phyloP scores from a whole-genome alignment of 116 monocot species.

The Zostera marina region DNA sequence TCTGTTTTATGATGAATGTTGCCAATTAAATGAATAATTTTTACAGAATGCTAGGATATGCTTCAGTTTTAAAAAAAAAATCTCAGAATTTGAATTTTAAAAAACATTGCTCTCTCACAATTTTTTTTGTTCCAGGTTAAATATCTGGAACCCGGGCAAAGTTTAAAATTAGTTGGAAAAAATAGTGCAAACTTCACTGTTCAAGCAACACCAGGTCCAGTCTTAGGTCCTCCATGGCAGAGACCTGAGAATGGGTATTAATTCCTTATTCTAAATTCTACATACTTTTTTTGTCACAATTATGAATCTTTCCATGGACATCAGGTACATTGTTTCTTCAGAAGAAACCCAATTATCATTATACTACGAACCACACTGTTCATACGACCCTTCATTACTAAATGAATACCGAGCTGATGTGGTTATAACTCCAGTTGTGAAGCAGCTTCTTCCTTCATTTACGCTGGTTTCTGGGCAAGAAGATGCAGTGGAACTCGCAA shows the following conservation, averaged over 20 bases:
- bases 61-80: too few relatives aligned
- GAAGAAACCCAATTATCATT: slow-evolving; percentile 25
- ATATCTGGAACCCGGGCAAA: slow-evolving; percentile 74
- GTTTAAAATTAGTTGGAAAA: slow-evolving; percentile 41
- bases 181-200: slow-evolving; percentile 37
- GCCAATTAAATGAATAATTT: too few relatives aligned
- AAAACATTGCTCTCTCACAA: background rate
- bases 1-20: background rate
- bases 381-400: slow-evolving; percentile 39
- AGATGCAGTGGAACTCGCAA: slow-evolving; percentile 86
- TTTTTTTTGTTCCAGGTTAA: slow-evolving; percentile 28
- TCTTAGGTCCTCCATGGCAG: slow-evolving; percentile 97
- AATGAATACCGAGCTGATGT: slow-evolving; percentile 52
- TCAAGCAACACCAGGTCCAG: slow-evolving; percentile 69
- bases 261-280: background rate
- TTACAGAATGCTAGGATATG: too few relatives aligned
- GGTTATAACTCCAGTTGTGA: slow-evolving; percentile 85
- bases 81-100: background rate
- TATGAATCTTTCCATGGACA: background rate
- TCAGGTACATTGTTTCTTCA: slow-evolving; percentile 55
- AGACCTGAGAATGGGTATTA: slow-evolving; percentile 73
- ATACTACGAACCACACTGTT: slow-evolving; percentile 94
- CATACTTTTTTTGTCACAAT: background rate
- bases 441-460: slow-evolving; percentile 69
- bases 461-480: slow-evolving; percentile 93